Conservation (phyloP, 805 yeast species). For the Candida multigemmis region DNA sequence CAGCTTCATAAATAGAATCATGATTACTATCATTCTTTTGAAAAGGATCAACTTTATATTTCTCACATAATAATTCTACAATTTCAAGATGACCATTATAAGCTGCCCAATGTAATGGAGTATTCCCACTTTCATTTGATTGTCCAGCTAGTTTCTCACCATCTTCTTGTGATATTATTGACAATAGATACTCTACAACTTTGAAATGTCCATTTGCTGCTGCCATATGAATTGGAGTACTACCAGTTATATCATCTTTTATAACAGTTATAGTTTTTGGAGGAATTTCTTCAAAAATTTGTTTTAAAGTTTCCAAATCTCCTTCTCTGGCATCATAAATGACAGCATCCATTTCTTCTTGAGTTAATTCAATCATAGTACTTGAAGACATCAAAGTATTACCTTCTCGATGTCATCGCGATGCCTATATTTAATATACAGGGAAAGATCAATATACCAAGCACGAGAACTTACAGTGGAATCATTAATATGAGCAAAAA, state of each 20-base stretch:
- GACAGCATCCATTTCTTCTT: slow-evolving; percentile 78
- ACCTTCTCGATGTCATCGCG: background rate
- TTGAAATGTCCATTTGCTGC: slow-evolving; percentile 87
- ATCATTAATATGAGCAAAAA: no score
- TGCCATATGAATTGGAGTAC: slow-evolving; percentile 90
- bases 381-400: slow-evolving; percentile 7
- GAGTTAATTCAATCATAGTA: slow-evolving; percentile 27
- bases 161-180: slow-evolving; percentile 35
- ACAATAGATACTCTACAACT: slow-evolving; percentile 51
- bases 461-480: no score
- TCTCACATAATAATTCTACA: slow-evolving; percentile 63
- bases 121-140: slow-evolving; percentile 76
- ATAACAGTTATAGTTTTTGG: slow-evolving; percentile 35
- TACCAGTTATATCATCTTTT: slow-evolving; percentile 52
- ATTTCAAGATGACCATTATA: slow-evolving; percentile 73
- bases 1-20: slow-evolving; percentile 87
- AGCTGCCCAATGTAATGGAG: slow-evolving; percentile 96
- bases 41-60: slow-evolving; percentile 75
- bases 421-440: background rate
- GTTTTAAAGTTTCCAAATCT: slow-evolving; percentile 67
- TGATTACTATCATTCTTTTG: slow-evolving; percentile 65
- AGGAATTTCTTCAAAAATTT: slow-evolving; percentile 52
- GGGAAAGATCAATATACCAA: no score
- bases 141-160: slow-evolving; percentile 23
- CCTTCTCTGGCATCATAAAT: slow-evolving; percentile 83